Percentiles rank a stretch among this genome's conserved stretches.
Evolutionary conservation across 2,329 filamentous ascomycete genomes (phyloP).

Genomic region (Chaetomium strumarium): DNA sequence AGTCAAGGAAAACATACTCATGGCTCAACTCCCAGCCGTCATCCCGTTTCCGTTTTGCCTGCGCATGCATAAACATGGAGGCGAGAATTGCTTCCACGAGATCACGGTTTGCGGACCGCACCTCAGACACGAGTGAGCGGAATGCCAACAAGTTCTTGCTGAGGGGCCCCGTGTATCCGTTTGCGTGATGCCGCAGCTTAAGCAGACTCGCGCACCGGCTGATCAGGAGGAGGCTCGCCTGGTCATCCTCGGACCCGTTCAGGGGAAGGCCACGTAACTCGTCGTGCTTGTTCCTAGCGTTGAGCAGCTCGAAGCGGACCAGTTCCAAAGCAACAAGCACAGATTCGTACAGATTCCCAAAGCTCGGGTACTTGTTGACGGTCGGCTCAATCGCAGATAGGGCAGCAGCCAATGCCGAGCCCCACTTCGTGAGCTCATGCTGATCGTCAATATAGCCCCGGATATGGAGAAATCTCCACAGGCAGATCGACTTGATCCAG

Average conservation of each 20-base stretch:
- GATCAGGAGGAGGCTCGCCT: conserved; percentile 71
- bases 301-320: conserved; percentile 71
- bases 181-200: conserved; percentile 72
- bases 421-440: conserved; percentile 80
- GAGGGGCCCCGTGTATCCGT: conserved; percentile 90
- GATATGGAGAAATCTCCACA: conserved; percentile 87
- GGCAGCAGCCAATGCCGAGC: conserved; percentile 67
- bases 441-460: conserved; percentile 75
- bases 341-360: conserved; percentile 62
- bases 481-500: conserved; percentile 63
- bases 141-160: conserved; percentile 86
- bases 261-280: conserved; percentile 51
- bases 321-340: conserved; percentile 82
- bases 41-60: conserved; percentile 63
- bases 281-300: conserved; percentile 55
- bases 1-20: conserved; percentile 47
- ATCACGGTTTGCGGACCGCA: conserved; percentile 74
- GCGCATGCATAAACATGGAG: conserved; percentile 74
- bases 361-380: conserved; percentile 38
- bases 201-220: conserved; percentile 80
- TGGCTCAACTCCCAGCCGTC: conserved; percentile 65
- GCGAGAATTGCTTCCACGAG: conserved; percentile 76
- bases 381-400: conserved; percentile 56
- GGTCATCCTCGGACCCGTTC: conserved; percentile 63
- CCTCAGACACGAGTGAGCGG: conserved; percentile 72